Evolutionary conservation across 768 basidiomycete species (phyloP), one percentile per base, ranked within the genome.

Genomic region (Pluteus cervinus): DNA sequence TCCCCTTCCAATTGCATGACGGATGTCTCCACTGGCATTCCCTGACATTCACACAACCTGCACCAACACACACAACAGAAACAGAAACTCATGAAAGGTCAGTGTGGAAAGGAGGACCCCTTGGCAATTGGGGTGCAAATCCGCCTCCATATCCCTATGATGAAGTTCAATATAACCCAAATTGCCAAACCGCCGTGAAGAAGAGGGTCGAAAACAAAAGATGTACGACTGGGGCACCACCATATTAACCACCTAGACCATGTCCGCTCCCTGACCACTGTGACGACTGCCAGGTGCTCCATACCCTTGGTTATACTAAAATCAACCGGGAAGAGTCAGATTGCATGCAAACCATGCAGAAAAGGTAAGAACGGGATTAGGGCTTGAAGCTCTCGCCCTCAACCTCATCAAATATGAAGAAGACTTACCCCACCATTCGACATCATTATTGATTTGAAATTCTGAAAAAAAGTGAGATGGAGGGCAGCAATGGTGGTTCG

Each of bases 81-180:
- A 12, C 8, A 15, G 24, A 21, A 11, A 62, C 81, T 55, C 48
- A 89, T 86, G 81, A 75, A 17, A 84, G 84, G 39, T 89, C 86
- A 10, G 79, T 78, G 21, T 80, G 83, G 8, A 76, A 69, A 5
- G 80, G 81, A 3, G 77, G 65, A n/a, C n/a, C n/a, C n/a, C n/a
- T n/a, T n/a, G n/a, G n/a, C 5, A 66, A 73, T 11, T 52, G 53
- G 10, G 62, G 43, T 7, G 57, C 49, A 42, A 69, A 68, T 17
- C 66, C 65, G 20, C 66, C 65, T 21, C 57, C 62, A 32, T 68
- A 66, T 18, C 54, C 53, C 65, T 65, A 36, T 10, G 21, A 29
- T 17, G 6, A 20, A 39, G 22, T 28, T 22, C 8, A 28, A 22
- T 18, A 14, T 40, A 25, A n/a, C n/a, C n/a, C n/a, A n/a, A n/a